These are phyloP conservation scores for Paratinospora sagittata DNA, from an alignment of 164 flowering plant genomes.

Conservation along the genomic window DNA sequence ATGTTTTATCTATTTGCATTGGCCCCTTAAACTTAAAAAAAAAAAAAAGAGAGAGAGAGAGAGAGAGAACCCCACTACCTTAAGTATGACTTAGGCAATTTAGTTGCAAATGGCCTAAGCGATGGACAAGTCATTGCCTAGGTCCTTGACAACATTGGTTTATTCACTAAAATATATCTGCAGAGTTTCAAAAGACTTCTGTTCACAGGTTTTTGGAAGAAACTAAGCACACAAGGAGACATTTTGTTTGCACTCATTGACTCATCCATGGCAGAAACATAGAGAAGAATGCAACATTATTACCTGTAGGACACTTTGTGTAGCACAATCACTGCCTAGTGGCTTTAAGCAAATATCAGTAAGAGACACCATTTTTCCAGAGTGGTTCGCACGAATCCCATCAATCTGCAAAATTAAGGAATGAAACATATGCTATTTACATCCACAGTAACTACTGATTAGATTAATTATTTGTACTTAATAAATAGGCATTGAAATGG, in stretches of 20 bases:
- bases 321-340: constrained; percentile 84
- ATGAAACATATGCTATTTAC: background rate
- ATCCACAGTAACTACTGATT: background rate
- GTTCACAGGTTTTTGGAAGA: too few relatives aligned
- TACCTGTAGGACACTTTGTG: constrained; percentile 93
- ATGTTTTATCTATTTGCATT: too few relatives aligned
- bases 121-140: too few relatives aligned
- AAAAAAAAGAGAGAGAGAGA: too few relatives aligned
- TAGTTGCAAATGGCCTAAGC: too few relatives aligned
- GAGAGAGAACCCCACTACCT: too few relatives aligned
- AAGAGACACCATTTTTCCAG: constrained; percentile 66
- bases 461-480: background rate
- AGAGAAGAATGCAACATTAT: background rate
- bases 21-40: too few relatives aligned
- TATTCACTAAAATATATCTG: too few relatives aligned
- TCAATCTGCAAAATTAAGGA: constrained; percentile 50
- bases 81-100: too few relatives aligned
- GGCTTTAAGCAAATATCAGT: constrained; percentile 93
- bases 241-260: background rate
- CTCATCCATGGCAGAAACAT: too few relatives aligned
- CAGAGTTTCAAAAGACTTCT: too few relatives aligned
- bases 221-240: background rate
- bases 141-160: too few relatives aligned
- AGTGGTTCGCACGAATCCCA: constrained; percentile 68
- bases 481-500: background rate